Conservation (phyloP, 768 basidiomycete genomes). For the Rhodotorula kratochvilovae region DNA sequence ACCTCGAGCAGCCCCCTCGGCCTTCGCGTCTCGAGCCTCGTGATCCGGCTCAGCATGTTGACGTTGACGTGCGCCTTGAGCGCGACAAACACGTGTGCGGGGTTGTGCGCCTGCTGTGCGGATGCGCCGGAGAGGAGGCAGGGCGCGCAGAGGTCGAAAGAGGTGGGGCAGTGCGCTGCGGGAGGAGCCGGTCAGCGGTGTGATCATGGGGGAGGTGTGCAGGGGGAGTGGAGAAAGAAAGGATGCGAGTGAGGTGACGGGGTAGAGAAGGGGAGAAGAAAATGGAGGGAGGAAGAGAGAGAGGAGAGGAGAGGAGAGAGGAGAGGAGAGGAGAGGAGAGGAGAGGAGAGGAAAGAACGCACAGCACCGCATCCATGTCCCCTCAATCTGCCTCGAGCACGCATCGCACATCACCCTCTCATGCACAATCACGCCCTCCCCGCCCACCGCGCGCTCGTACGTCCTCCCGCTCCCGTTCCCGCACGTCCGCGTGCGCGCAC, state of each 20-base stretch:
- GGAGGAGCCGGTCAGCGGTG: too few relatives aligned
- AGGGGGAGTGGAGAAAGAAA: too few relatives aligned
- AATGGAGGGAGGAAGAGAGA: too few relatives aligned
- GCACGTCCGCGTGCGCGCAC: too few relatives aligned
- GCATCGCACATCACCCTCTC: constrained; percentile 5
- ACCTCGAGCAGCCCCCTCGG: constrained; percentile 18
- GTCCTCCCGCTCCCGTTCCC: too few relatives aligned
- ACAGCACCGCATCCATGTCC: constrained; percentile 9
- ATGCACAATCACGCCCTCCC: too few relatives aligned
- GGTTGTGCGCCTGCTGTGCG: not conserved
- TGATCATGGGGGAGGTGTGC: too few relatives aligned
- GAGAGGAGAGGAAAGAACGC: not conserved
- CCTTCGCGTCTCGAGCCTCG: constrained; percentile 23
- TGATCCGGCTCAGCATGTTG: not conserved
- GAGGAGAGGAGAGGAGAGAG: not conserved
- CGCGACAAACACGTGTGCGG: constrained; percentile 6
- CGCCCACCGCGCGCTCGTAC: not conserved
- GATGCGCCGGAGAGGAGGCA: constrained; percentile 6
- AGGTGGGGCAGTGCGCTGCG: constrained; percentile 7
- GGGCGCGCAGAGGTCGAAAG: constrained; percentile 6
- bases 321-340: too few relatives aligned
- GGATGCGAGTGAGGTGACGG: too few relatives aligned
- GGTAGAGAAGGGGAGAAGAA: not conserved
- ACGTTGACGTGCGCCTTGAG: not conserved
- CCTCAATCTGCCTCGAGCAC: not conserved